A percentile compares a stretch with the other conserved stretches of the same genome.
These are phyloP conservation scores for Cnidoscolus chayamansa DNA, from an alignment of 441 rosid species.

Conservation along the genomic window DNA sequence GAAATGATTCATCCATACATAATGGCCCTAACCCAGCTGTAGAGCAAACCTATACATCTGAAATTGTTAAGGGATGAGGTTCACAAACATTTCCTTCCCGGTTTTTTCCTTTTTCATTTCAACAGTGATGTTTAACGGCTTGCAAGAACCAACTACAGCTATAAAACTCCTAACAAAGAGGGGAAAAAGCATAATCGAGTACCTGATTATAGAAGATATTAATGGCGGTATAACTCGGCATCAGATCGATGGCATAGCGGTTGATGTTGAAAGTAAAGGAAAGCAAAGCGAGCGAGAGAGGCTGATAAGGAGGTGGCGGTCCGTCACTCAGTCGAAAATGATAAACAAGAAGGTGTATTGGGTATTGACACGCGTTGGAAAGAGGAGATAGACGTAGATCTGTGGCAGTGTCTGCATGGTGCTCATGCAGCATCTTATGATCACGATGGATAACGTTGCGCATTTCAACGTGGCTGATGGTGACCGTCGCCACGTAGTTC, in stretches of 20 bases:
- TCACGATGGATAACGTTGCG: not conserved
- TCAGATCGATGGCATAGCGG: not conserved
- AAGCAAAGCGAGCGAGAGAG: not conserved
- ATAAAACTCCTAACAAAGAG: not conserved
- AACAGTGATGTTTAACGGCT: not conserved
- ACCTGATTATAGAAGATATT: not conserved
- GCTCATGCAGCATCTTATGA: not conserved
- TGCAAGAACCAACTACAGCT: not conserved
- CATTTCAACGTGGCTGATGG: constrained; percentile 22
- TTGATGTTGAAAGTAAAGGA: not conserved
- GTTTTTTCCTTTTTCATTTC: too few species aligned
- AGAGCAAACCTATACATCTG: not conserved
- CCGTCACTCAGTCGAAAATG: too few species aligned
- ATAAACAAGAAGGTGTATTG: not conserved
- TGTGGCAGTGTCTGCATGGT: not conserved
- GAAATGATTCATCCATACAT: not conserved
- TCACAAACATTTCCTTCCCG: too few species aligned
- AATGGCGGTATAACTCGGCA: not conserved
- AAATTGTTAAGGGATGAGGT: not conserved
- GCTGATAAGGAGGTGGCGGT: not conserved
- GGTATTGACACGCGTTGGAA: not conserved
- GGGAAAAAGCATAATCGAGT: not conserved
- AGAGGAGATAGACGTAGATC: not conserved
- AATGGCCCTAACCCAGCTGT: too few species aligned
- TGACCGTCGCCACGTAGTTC: not conserved